These are phyloP conservation scores for Aspergillus brunneoviolaceus DNA, from an alignment of 2,329 filamentous ascomycete species.

Conservation along the genomic window DNA sequence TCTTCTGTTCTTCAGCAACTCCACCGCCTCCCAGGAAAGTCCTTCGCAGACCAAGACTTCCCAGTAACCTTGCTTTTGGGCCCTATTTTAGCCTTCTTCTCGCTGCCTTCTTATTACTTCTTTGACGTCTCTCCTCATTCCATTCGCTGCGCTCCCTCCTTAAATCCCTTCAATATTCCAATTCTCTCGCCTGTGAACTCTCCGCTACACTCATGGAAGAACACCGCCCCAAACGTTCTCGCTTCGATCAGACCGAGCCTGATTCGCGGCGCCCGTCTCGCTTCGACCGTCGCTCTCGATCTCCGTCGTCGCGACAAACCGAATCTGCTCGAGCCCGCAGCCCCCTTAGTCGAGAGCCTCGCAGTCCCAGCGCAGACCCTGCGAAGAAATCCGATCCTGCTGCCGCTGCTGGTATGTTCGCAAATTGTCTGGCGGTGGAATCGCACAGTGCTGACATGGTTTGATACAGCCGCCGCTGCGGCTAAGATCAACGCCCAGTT, in stretches of 20 bases:
- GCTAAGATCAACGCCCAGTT: slow-evolving; percentile 82
- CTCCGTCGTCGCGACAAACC: slow-evolving; percentile 65
- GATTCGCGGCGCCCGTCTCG: slow-evolving; percentile 74
- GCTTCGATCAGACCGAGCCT: slow-evolving; percentile 88
- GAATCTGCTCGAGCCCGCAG: slow-evolving; percentile 78
- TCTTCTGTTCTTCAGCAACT: slow-evolving; percentile 10
- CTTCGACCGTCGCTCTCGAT: slow-evolving; percentile 90
- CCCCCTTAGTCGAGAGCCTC: slow-evolving; percentile 60
- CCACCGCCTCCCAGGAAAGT: slow-evolving; percentile 18
- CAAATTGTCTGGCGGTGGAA: neutral
- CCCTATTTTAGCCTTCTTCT: slow-evolving; percentile 9
- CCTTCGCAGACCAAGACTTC: slow-evolving; percentile 10
- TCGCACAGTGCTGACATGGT: slow-evolving; percentile 15
- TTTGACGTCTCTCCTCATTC: neutral
- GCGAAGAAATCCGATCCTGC: slow-evolving; percentile 62
- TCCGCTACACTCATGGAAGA: slow-evolving; percentile 62
- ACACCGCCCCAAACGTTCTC: slow-evolving; percentile 76
- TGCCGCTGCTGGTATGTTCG: slow-evolving; percentile 68
- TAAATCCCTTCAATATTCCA: slow-evolving; percentile 4
- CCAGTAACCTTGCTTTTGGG: neutral
- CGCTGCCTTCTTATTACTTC: slow-evolving; percentile 2
- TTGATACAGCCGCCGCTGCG: slow-evolving; percentile 71
- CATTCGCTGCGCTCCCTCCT: slow-evolving; percentile 8
- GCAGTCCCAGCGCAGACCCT: slow-evolving; percentile 48
- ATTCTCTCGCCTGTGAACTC: neutral